Conservation (phyloP, 345 rosid species). For the Bruguiera parviflora region DNA sequence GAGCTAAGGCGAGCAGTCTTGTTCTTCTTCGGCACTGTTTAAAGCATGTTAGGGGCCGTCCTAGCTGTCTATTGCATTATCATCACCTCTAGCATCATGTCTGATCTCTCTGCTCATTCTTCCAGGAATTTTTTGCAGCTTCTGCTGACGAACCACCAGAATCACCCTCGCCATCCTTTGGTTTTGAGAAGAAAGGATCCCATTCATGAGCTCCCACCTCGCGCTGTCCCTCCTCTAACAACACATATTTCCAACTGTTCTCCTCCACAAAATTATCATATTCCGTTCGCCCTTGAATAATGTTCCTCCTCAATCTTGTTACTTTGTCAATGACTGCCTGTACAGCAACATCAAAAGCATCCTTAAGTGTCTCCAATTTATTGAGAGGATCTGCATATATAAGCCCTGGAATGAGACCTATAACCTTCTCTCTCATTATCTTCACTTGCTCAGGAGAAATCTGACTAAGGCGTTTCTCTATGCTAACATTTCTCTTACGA, state of each 20-base stretch:
- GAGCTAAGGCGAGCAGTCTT: slow-evolving; percentile 1
- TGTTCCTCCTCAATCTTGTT: slow-evolving; percentile 75
- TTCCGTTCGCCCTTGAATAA: slow-evolving; percentile 63
- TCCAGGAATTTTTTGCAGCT: slow-evolving; percentile 84
- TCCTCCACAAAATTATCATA: slow-evolving; percentile 80
- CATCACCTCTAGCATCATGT: slow-evolving; percentile 19
- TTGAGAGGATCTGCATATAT: slow-evolving; percentile 80
- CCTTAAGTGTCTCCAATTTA: slow-evolving; percentile 54
- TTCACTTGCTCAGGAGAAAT: slow-evolving; percentile 70
- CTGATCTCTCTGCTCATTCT: slow-evolving; percentile 70
- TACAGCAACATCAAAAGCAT: slow-evolving; percentile 81
- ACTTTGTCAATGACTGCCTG: slow-evolving; percentile 76
- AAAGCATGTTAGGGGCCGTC: neutral
- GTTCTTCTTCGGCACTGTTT: slow-evolving; percentile 4
- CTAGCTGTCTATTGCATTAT: slow-evolving; percentile 10
- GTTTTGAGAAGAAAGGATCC: slow-evolving; percentile 95
- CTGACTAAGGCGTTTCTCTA: slow-evolving; percentile 63
- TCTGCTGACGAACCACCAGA: slow-evolving; percentile 52
- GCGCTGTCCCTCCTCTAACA: slow-evolving; percentile 76
- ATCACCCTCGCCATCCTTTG: slow-evolving; percentile 52
- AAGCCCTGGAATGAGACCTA: slow-evolving; percentile 61
- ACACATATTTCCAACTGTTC: slow-evolving; percentile 86
- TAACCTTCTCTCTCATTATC: slow-evolving; percentile 70
- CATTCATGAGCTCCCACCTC: slow-evolving; percentile 77
- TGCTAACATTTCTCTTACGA: slow-evolving; percentile 64